Evolutionary conservation across 2,329 filamentous ascomycete genomes (phyloP), one percentile per base, ranked within the genome.

Genomic region (Apiospora sp.): DNA sequence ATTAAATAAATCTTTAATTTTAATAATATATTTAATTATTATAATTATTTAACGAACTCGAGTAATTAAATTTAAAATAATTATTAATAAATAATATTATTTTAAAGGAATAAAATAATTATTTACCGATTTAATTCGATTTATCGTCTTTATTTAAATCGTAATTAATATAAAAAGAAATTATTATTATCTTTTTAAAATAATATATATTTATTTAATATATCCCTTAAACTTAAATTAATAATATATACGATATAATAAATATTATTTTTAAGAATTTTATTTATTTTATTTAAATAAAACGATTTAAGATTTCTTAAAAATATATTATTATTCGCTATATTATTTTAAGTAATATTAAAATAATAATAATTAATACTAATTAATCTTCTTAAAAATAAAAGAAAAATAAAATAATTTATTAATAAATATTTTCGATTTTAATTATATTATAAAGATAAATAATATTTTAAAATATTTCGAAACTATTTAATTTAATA

Each of bases 401-500:
- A 6, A 48, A n/a, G 19, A 22, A 3, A 48, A 48, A 4, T 22
- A 48, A 22, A 48, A n/a, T n/a, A 48, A 48, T 8, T 37, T 37
- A 37, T 6, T 49, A 49, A n/a, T 49, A 49, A 24, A 49, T 49
- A 49, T 24, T 24, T 49, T 49, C 4, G 2, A 49, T 49, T n/a
- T 8, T 10, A 49, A 49, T 49, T 24, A 6, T 37, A 37, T 22
- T 24, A 24, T 49, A 49, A 1, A 6, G 22, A 2, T 49, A n/a
- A 24, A 49, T n/a, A 24, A 49, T 12, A 37, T 10, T 24, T 8
- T 22, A n/a, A 48, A n/a, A 48, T 48, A n/a, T 22, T n/a, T 34
- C 24, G 24, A 58, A 58, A 3, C 19, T 30, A 27, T 58, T 24
- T 24, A 34, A 41, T 19, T 74, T 13, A 41, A 70, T 70, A 58